Evolutionary conservation across 148 eudicot species (phyloP).

Genomic region (Rhododendron williamsianum): DNA sequence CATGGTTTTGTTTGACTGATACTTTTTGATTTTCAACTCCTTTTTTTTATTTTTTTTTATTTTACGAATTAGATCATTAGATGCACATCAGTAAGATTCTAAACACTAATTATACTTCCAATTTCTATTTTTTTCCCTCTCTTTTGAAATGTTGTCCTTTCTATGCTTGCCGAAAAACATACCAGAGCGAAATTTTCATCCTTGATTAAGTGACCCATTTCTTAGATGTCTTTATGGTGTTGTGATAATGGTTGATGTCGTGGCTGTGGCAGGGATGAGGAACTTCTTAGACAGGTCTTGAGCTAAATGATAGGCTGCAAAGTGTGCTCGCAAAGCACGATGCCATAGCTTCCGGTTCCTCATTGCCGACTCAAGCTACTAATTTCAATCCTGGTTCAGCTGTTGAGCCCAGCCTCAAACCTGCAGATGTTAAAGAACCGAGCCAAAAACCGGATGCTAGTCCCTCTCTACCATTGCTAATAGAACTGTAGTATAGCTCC

Average conservation of each 20-base stretch:
- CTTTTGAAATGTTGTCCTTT: not conserved
- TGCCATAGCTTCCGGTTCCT: constrained; percentile 70
- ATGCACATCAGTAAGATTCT: not conserved
- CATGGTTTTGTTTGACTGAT: not conserved
- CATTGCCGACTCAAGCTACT: constrained; percentile 40
- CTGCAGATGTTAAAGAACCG: constrained; percentile 23
- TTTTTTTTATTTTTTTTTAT: not conserved
- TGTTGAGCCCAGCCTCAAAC: constrained; percentile 29
- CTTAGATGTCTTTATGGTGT: constrained; percentile 26
- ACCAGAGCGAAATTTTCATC: not conserved
- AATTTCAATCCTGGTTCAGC: constrained; percentile 10
- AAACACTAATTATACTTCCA: not conserved
- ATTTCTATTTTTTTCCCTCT: not conserved
- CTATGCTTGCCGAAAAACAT: not conserved
- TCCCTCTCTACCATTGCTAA: constrained; percentile 25
- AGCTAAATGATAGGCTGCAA: constrained; percentile 75
- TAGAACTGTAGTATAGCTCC: not conserved
- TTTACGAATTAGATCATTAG: not conserved
- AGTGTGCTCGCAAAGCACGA: constrained; percentile 71
- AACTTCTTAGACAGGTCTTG: constrained; percentile 72
- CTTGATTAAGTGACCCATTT: not conserved
- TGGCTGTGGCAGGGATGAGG: constrained; percentile 57
- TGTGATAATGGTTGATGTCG: constrained; percentile 12
- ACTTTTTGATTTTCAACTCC: not conserved
- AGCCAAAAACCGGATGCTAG: constrained; percentile 19